Conservation (phyloP, 768 basidiomycete species). For the Kwoniella europaea region DNA sequence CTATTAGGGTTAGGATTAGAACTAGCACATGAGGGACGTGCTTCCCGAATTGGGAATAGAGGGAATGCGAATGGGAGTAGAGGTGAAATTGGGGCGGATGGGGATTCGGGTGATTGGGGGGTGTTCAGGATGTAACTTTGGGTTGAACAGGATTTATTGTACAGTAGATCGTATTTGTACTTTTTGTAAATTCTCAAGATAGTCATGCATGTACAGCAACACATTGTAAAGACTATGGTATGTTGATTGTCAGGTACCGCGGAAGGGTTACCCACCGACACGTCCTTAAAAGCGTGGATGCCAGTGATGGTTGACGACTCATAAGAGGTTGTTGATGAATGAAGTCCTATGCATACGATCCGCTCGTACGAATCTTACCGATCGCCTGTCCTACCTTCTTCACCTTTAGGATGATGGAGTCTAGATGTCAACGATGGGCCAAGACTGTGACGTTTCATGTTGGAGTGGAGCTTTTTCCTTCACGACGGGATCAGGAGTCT, state of each 20-base stretch:
- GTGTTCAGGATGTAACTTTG: constrained; percentile 80
- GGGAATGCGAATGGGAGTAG: constrained; percentile 60
- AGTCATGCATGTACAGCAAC: not conserved
- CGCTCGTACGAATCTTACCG: too few relatives aligned
- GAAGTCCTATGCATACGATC: too few relatives aligned
- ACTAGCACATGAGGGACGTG: constrained; percentile 62
- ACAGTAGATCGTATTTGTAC: too few relatives aligned
- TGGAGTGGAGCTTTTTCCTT: too few relatives aligned
- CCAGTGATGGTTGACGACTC: not conserved
- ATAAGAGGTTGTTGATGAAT: too few relatives aligned
- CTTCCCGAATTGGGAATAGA: constrained; percentile 58
- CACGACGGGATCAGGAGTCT: too few relatives aligned
- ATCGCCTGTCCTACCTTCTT: too few relatives aligned
- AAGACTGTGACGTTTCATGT: too few relatives aligned
- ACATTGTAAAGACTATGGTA: not conserved
- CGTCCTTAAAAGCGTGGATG: not conserved
- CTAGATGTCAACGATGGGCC: too few relatives aligned
- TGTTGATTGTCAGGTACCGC: not conserved
- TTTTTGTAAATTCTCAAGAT: too few relatives aligned
- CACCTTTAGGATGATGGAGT: too few relatives aligned
- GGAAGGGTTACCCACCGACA: not conserved
- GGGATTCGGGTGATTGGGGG: constrained; percentile 66
- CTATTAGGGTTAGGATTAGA: constrained; percentile 85
- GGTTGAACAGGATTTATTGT: too few relatives aligned
- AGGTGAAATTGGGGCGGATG: constrained; percentile 65